Evolutionary conservation across 169 alveolate species (phyloP), one percentile per base, ranked within the genome.

Genomic region (Babesia caballi): DNA sequence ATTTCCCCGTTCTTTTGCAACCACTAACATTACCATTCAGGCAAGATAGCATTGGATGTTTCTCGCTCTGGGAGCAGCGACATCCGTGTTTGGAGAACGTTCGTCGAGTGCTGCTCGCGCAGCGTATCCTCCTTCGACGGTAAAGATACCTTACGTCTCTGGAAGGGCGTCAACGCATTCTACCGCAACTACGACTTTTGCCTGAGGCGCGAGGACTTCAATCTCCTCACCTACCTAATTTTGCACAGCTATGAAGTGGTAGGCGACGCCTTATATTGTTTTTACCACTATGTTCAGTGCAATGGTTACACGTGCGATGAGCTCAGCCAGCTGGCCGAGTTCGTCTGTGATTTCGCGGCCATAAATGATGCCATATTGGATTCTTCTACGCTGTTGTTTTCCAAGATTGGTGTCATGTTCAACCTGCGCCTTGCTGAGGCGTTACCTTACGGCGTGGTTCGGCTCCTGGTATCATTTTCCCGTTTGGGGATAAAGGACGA

Each of bases 361-460:
- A 23, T 35, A 11, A 69, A 78, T 38, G 52, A 17, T 14, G 36
- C 1, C 28, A 30, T 77, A 32, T 2, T 71, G 19, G 36, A 38
- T 7, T 42, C 15, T 27, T 15, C 50, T 0, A 28, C 66, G 14
- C 7, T 23, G 25, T 57, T 78, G 52, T 78, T 68, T 41, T 67
- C 83, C 23, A 78, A 78, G 50, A 66, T 78, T n/a, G 57, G 69
- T 25, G 52, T 78, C 7, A 15, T 63, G 40, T 78, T 78, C 25
- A 66, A 78, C 40, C 30, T 78, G 38, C 72, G 87, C 11, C 69
- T 78, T 28, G 87, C 87, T 46, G 87, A 78, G 47, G 82, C 87
- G 19, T 4, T 42, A 25, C 82, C 84, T 15, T 56, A 44, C 25
- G 76, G 66, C 15, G 67, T 78, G 15, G 82, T 78, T 3, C 33